Conservation (phyloP, 1,284 basidiomycete genomes). For the Cyathus olla region DNA sequence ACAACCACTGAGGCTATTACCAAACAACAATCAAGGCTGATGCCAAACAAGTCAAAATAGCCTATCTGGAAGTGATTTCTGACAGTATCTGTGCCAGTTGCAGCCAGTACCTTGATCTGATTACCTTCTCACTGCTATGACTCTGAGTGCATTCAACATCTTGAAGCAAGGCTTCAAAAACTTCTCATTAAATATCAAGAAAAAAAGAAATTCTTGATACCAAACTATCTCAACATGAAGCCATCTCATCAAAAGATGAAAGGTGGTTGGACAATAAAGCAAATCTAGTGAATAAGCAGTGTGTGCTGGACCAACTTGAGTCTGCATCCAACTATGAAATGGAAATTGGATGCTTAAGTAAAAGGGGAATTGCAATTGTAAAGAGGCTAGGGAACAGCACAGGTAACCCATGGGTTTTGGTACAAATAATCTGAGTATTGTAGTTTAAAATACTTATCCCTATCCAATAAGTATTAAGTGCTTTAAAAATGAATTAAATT, state of each 20-base stretch:
- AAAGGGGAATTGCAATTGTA: slow-evolving; percentile 5
- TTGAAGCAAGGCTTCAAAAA: not conserved
- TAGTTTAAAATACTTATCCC: not conserved
- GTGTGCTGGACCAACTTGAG: not conserved
- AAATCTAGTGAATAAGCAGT: slow-evolving; percentile 1
- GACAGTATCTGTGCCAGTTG: too few species aligned
- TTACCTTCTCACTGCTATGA: too few species aligned
- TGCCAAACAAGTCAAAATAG: too few species aligned
- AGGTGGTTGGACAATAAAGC: slow-evolving; percentile 13
- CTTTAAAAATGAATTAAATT: too few species aligned
- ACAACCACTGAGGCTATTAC: too few species aligned
- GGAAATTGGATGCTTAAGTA: slow-evolving; percentile 3
- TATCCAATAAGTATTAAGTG: not conserved
- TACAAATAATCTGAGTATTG: slow-evolving; percentile 4
- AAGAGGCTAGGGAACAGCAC: slow-evolving; percentile 9
- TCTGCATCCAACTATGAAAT: slow-evolving; percentile 4
- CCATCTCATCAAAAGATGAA: slow-evolving; percentile 11
- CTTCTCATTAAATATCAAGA: not conserved
- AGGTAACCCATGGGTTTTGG: slow-evolving; percentile 15
- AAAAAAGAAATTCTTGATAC: not conserved
- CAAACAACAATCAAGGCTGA: too few species aligned
- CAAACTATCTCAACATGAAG: slow-evolving; percentile 1
- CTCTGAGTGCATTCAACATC: not conserved
- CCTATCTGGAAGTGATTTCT: too few species aligned
- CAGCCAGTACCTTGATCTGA: too few species aligned